Base-by-base conservation (phyloP, 2,329 filamentous ascomycete genomes). In the Pseudogymnoascus verrucosus region DNA sequence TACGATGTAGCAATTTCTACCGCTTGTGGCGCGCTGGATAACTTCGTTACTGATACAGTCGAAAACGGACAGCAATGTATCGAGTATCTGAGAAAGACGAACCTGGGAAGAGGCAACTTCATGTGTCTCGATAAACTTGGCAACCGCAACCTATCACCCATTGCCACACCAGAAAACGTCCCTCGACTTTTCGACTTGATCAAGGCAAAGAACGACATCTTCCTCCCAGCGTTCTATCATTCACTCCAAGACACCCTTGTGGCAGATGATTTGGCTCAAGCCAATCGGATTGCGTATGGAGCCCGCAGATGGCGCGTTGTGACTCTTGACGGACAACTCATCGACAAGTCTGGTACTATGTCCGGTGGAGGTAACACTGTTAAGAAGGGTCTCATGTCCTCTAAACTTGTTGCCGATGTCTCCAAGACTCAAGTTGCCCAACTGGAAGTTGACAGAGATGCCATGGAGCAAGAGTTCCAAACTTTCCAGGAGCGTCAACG, bases 1-100 rank as follows among this genome's bases (percentile, higher is more conserved):
- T 99, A 96, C 75, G 95, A 99, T 71, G 86, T 99, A 47, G 95
- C 95, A n/a, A 96, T 99, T 65, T 99, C 96, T 0, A 99, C 95
- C 0, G 96, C 95, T 10, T 98, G 95, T 69, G 88, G 90, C 54
- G 84, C 89, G 2, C 84, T 99, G 8, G 91, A 99, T 76, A 96
- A 98, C 73, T 93, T 99, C 76, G 93, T 99, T 8, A 96, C 96
- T 0, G 95, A 98, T 71, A 93, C 91, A 0, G 93, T 98, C 12
- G 95, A 98, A 71, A 90, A 92, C 64, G 95, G 93, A 67, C 95
- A 99, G 76, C 93, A 98, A 74, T 99, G 96, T 75, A 98, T 99
- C 67, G 95, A 98, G 73, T 95, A 99, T 72, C 82, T 99, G 11
- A 87, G 95, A 63, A 99, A 98, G 80, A 99, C 96, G 71, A 97